Base-by-base conservation (phyloP, 306 rosid species). In the Nissolia schottii region DNA sequence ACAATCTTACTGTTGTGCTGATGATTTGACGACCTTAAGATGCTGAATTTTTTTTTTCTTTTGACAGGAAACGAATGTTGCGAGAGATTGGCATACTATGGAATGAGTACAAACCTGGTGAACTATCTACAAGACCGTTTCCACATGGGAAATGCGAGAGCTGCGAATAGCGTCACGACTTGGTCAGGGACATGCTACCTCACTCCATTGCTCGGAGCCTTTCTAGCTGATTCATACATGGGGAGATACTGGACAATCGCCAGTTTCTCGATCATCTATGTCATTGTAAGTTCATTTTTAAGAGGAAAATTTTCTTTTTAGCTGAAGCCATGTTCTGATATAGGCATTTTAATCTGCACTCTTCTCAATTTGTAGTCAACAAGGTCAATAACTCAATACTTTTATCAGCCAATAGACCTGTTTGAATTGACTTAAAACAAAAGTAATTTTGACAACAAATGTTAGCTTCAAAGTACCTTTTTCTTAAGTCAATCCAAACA, bases 231-330 rank as follows among this genome's bases (percentile, higher is more conserved):
- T 84, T 81, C 97, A 23, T 91, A 91, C 78, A 27, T 89, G 69
- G 97, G 96, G 79, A 89, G 93, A 87, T 91, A 80, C 78, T 89
- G 97, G 97, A 91, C 96, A 22, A 91, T 91, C 75, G 93, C 97
- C 3, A 77, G 48, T 70, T 91, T 91, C 78, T 87, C 96, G 19
- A 69, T 35, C 14, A 34, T 91, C 50, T 91, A 91, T 80, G 90
- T 72, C 43, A 6, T 89, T 67, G 97, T 91, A 85, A 85, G 97
- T 79, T 79, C 23, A 24, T n/a, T 27, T 59, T 37, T 20, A 73
- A 74, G 49, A 41, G 18, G 18, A 14, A 45, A 22, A 16, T 6
- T 40, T 18, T 34, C 6, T 32, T 41, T 8, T 25, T 53, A 55
- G 51, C 67, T 60, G 24, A 48, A 58, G 10, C 14, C 45, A 49